phyloP scores from a whole-genome alignment of 129 eudicot species.

The Mikania micrantha region DNA sequence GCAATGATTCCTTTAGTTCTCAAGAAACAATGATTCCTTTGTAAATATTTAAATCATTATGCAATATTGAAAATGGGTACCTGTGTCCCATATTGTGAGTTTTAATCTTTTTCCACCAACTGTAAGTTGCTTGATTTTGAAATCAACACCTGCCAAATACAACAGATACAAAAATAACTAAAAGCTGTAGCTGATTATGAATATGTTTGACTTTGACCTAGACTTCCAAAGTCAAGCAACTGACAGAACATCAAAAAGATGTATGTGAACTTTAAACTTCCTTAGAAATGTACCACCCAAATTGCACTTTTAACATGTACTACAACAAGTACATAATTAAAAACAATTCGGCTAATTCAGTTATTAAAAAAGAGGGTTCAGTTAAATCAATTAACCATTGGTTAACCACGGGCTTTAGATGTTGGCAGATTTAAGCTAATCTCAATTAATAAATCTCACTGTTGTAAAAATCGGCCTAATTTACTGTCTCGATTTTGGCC shows the following conservation, averaged over 20 bases:
- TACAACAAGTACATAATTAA: background rate
- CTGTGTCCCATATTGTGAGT: slow-evolving; percentile 97
- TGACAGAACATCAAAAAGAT: background rate
- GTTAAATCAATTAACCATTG: too few species aligned
- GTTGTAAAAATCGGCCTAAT: too few species aligned
- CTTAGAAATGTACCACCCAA: background rate
- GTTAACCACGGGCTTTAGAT: too few species aligned
- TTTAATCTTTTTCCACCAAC: slow-evolving; percentile 79
- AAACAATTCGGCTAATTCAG: too few species aligned
- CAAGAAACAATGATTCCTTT: too few species aligned
- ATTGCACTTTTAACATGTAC: background rate
- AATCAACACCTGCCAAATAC: slow-evolving; percentile 67
- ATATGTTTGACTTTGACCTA: slow-evolving; percentile 18
- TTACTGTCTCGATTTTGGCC: too few species aligned
- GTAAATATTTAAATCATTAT: background rate
- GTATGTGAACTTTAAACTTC: background rate
- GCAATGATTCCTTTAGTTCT: too few species aligned
- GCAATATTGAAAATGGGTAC: slow-evolving; percentile 25
- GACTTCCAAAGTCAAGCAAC: slow-evolving; percentile 18
- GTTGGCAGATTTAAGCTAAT: too few species aligned
- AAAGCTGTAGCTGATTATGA: background rate
- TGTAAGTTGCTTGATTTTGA: slow-evolving; percentile 65
- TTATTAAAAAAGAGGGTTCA: too few species aligned
- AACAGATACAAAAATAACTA: slow-evolving; percentile 1
- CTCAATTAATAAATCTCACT: too few species aligned